Percentiles rank a stretch among this genome's conserved stretches.
Evolutionary conservation across 805 yeast species (phyloP).

Genomic region (Metschnikowia dekortorum): DNA sequence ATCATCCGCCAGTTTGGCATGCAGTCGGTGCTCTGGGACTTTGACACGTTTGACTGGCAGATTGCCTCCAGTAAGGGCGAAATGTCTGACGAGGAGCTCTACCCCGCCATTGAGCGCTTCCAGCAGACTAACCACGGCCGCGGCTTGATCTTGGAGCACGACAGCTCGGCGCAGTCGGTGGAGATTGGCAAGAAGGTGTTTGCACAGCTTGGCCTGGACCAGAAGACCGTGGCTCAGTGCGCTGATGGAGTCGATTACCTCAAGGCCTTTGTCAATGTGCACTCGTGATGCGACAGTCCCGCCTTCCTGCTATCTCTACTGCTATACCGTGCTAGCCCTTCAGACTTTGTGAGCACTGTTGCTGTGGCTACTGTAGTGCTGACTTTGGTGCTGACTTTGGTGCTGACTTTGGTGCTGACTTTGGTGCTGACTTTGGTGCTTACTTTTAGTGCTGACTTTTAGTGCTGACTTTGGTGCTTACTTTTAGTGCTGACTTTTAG

Average conservation of each 20-base stretch:
- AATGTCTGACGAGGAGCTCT: slow-evolving; percentile 50
- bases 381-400: no score
- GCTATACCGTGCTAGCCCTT: background rate
- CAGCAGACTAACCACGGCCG: slow-evolving; percentile 19
- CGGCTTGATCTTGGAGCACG: slow-evolving; percentile 88
- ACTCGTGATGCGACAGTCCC: background rate
- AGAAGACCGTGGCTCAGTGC: slow-evolving; percentile 75
- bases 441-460: no score
- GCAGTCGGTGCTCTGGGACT: slow-evolving; percentile 87
- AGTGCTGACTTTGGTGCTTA: no score
- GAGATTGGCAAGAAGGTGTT: slow-evolving; percentile 59
- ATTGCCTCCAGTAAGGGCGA: slow-evolving; percentile 36
- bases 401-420: no score
- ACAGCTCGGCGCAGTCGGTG: slow-evolving; percentile 63
- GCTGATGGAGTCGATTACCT: slow-evolving; percentile 64
- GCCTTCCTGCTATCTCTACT: background rate
- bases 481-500: no score
- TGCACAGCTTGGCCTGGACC: slow-evolving; percentile 43
- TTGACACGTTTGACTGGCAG: slow-evolving; percentile 90
- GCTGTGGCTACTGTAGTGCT: background rate
- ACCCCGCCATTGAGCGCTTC: slow-evolving; percentile 56
- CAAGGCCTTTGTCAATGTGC: slow-evolving; percentile 24
- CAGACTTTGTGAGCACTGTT: background rate
- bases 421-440: no score
- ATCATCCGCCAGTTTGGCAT: slow-evolving; percentile 82